Conservation (phyloP, 2,329 filamentous ascomycete species). For the Penicillium thymicola region DNA sequence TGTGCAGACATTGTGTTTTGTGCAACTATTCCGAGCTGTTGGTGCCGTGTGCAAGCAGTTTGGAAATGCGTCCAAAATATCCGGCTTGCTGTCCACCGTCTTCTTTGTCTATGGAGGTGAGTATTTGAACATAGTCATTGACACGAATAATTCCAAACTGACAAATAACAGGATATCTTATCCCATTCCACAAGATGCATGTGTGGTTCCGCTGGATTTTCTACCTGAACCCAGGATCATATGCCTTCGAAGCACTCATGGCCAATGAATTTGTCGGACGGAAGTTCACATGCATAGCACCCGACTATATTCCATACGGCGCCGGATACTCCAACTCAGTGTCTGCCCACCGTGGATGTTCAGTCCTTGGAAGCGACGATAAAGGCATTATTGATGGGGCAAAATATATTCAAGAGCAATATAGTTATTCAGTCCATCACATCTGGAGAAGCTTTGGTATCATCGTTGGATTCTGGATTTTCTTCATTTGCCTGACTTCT, state of each 20-base stretch:
- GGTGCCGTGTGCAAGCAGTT: conserved; percentile 47
- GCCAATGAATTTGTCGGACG: conserved; percentile 65
- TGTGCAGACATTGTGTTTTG: conserved; percentile 48
- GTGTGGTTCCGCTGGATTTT: conserved; percentile 61
- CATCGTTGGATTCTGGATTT: conserved; percentile 68
- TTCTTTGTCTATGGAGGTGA: conserved; percentile 53
- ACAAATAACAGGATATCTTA: conserved; percentile 52
- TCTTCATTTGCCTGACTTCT: conserved; percentile 71
- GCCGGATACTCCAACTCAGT: conserved; percentile 35
- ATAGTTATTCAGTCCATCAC: conserved; percentile 53
- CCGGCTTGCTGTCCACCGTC: conserved; percentile 40
- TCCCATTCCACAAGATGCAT: conserved; percentile 58
- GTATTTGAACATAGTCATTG: not conserved
- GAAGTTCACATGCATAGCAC: conserved; percentile 51
- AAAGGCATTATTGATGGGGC: conserved; percentile 47
- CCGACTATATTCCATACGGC: conserved; percentile 47
- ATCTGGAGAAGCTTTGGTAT: conserved; percentile 75
- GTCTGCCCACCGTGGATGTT: conserved; percentile 30
- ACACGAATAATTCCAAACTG: not conserved
- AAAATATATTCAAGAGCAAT: conserved; percentile 53
- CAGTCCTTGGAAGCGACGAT: conserved; percentile 29
- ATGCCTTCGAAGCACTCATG: conserved; percentile 65
- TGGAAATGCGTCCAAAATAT: conserved; percentile 47
- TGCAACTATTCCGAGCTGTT: conserved; percentile 50
- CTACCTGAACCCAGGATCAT: conserved; percentile 63